Base-by-base conservation (phyloP, 2,329 filamentous ascomycete genomes). In the Calonectria hongkongensis region DNA sequence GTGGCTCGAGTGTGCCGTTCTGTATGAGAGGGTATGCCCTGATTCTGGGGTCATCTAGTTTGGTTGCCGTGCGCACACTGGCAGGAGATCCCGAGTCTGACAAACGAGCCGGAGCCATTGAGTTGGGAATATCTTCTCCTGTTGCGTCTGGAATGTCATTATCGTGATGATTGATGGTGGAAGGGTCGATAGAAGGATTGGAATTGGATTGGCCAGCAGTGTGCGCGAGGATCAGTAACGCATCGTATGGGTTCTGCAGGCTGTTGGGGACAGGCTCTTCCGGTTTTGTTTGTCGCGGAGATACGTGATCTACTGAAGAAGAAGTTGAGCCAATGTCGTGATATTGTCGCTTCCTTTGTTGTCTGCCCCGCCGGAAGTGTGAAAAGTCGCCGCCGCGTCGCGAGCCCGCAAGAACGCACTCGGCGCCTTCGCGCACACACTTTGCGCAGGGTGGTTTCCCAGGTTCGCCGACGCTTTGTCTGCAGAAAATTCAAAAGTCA, bases 371-470 rank as follows among this genome's bases (percentile, higher is more conserved):
- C n/a, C 68, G 71, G 43, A 68, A 60, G 15, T 73, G 68, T 10
- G 71, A 71, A 13, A 71, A 73, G 50, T 73, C 64, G 1, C 71
- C 71, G 13, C 71, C 71, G 60, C 71, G 51, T 41, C 71, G 54
- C 2, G 71, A 71, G 6, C 64, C 56, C 18, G 68, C 68, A 16
- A 71, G 64, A 39, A 68, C 21, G 54, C 68, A 73, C 27, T 71
- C 71, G 7, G 68, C 71, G 2, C 71, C 71, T 68, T 71, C 68
- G 18, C 71, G 56, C 21, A 73, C 68, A 36, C 71, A 73, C 28
- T 73, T 73, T 47, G 48, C 68, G 50, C 71, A 71, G 41, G 71
- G 71, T 33, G 64, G 64, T 15, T 73, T 73, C 10, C 68, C 68
- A 9, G 71, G 56, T 25, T 68, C 68, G 2, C 64, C 64, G 28